These are phyloP conservation scores for Leccinum fallax DNA, from an alignment of 1,284 basidiomycete species.

Conservation along the genomic window DNA sequence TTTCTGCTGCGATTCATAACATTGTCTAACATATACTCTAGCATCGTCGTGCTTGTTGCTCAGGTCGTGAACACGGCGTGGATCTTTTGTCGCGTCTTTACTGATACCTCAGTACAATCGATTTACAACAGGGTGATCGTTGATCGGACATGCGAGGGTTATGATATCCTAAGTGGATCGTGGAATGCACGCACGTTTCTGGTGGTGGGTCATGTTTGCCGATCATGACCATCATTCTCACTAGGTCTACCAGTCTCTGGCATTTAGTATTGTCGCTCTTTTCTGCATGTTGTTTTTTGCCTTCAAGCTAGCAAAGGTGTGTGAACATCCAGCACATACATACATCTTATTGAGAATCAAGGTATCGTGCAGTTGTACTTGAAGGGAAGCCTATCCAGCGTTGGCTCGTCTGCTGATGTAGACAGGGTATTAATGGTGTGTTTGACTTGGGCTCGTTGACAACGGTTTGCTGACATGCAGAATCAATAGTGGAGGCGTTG, in stretches of 20 bases:
- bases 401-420: conserved; percentile 50
- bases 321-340: conserved; percentile 3
- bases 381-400: conserved; percentile 51
- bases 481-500: conserved; percentile 46
- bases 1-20: neutral
- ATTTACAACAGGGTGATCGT: conserved; percentile 41
- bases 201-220: conserved; percentile 35
- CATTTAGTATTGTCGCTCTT: conserved; percentile 32
- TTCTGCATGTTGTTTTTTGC: conserved; percentile 39
- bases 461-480: neutral
- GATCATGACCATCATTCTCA: neutral
- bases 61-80: conserved; percentile 47
- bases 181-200: conserved; percentile 38
- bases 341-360: neutral
- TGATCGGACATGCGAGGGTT: conserved; percentile 37
- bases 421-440: conserved; percentile 41
- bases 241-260: conserved; percentile 36
- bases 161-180: conserved; percentile 43
- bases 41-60: conserved; percentile 41
- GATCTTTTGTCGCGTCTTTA: conserved; percentile 43
- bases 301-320: conserved; percentile 43
- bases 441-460: neutral
- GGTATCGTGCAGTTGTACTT: conserved; percentile 44
- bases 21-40: conserved; percentile 7
- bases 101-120: conserved; percentile 29